phyloP scores from a whole-genome alignment of 202 grass and related monocot species.

The Bolboschoenoplectus hybrid region DNA sequence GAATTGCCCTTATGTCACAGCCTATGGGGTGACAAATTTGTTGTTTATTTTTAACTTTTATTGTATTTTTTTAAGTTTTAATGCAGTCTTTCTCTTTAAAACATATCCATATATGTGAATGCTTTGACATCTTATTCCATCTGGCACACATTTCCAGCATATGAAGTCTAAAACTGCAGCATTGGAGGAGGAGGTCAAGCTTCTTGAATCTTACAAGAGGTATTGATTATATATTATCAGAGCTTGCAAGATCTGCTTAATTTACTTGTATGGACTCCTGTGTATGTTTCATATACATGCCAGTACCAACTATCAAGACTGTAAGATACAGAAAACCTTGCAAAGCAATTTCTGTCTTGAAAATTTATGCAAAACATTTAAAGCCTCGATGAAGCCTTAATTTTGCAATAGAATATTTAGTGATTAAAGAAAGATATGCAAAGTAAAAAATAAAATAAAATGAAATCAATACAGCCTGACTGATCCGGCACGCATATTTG shows the following conservation, averaged over 20 bases:
- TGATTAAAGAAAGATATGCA: not conserved
- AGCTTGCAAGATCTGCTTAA: not conserved
- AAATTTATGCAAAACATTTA: not conserved
- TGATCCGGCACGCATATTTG: not conserved
- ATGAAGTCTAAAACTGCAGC: constrained; percentile 51
- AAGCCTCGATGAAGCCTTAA: not conserved
- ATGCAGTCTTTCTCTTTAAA: not conserved
- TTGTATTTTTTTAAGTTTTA: not conserved
- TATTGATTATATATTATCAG: constrained; percentile 32
- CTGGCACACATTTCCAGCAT: constrained; percentile 39
- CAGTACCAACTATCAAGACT: not conserved
- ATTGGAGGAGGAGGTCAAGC: constrained; percentile 59
- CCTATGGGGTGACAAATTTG: not conserved
- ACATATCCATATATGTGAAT: not conserved
- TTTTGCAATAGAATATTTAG: not conserved
- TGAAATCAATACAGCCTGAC: not conserved
- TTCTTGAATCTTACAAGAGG: constrained; percentile 57
- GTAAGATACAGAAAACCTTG: not conserved
- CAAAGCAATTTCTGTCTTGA: not conserved
- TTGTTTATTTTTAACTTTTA: not conserved
- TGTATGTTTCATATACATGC: not conserved
- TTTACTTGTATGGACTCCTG: not conserved
- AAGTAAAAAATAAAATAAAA: not conserved
- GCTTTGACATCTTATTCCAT: constrained; percentile 9
- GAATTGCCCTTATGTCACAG: not conserved